phyloP scores from a whole-genome alignment of 2,329 filamentous ascomycete species.

The Neurospora crassa region DNA sequence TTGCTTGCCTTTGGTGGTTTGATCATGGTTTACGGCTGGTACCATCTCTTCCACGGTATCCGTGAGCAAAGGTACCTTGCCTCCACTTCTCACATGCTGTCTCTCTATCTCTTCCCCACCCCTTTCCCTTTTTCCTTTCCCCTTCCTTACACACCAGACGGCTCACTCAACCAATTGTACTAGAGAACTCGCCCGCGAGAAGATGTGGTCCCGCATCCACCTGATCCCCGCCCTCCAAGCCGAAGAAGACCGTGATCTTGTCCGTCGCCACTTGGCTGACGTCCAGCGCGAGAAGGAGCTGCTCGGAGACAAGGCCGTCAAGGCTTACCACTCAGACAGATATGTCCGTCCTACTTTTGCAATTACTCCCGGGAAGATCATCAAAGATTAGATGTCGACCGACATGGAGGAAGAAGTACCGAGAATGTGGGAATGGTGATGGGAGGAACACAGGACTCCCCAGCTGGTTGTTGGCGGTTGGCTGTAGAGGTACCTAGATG shows the following conservation, averaged over 20 bases:
- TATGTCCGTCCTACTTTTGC: conserved; percentile 75
- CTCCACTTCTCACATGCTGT: not conserved
- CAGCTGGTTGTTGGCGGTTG: not conserved
- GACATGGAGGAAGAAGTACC: not conserved
- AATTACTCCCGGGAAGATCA: conserved; percentile 51
- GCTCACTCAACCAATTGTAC: not conserved
- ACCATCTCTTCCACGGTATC: conserved; percentile 70
- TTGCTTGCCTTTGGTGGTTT: conserved; percentile 68
- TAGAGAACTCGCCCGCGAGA: conserved; percentile 90
- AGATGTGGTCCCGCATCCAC: conserved; percentile 96
- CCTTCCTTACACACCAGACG: conserved; percentile 1
- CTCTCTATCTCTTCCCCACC: not conserved
- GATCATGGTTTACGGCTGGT: conserved; percentile 87
- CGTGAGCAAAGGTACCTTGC: conserved; percentile 75
- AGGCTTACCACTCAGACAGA: conserved; percentile 83
- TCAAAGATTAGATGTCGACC: conserved; percentile 40
- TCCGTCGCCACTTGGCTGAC: conserved; percentile 77
- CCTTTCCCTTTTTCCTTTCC: no score
- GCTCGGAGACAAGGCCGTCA: conserved; percentile 64
- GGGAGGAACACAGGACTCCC: not conserved
- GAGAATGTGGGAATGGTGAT: not conserved
- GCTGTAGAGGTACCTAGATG: not conserved
- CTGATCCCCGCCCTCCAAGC: conserved; percentile 89
- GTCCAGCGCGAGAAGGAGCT: conserved; percentile 85
- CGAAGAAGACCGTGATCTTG: conserved; percentile 92